phyloP scores from a whole-genome alignment of 2,329 filamentous ascomycete genomes.

The Ciborinia camelliae region DNA sequence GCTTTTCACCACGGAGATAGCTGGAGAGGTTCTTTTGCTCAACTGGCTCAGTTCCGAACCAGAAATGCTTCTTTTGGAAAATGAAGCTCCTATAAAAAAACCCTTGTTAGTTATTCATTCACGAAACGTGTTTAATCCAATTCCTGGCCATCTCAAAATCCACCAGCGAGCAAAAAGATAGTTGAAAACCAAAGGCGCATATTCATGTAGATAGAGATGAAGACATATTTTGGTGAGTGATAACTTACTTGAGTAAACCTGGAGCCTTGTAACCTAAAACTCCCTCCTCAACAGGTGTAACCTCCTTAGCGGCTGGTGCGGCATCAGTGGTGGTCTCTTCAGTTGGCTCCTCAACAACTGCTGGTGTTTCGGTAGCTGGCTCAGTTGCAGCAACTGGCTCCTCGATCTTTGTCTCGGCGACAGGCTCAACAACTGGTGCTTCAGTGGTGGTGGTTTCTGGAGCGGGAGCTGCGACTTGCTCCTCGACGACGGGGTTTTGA shows the following conservation, averaged over 20 bases:
- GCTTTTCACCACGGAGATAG: constrained; percentile 89
- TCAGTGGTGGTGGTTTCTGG: constrained; percentile 25
- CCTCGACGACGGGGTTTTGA: constrained; percentile 63
- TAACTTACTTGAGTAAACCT: constrained; percentile 73
- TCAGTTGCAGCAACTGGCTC: constrained; percentile 36
- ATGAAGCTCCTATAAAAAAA: constrained; percentile 63
- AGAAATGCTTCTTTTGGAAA: constrained; percentile 92
- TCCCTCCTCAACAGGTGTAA: constrained; percentile 61
- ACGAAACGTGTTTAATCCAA: neutral
- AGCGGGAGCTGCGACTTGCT: constrained; percentile 36
- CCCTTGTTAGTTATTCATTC: constrained; percentile 9
- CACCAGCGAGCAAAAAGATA: neutral
- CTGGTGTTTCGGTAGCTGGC: constrained; percentile 40
- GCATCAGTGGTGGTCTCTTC: constrained; percentile 55
- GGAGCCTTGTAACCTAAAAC: constrained; percentile 85
- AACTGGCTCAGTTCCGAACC: constrained; percentile 71
- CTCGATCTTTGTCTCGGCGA: constrained; percentile 39
- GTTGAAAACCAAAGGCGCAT: neutral
- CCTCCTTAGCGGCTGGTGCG: constrained; percentile 44
- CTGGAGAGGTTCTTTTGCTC: constrained; percentile 68
- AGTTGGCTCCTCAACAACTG: constrained; percentile 36
- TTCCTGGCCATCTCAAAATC: neutral
- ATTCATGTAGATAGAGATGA: neutral
- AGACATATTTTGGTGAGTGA: neutral
- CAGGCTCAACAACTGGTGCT: constrained; percentile 46